These are phyloP conservation scores for Oropetium thomaeum DNA, from an alignment of 176 grass and related monocot genomes.

Conservation along the genomic window DNA sequence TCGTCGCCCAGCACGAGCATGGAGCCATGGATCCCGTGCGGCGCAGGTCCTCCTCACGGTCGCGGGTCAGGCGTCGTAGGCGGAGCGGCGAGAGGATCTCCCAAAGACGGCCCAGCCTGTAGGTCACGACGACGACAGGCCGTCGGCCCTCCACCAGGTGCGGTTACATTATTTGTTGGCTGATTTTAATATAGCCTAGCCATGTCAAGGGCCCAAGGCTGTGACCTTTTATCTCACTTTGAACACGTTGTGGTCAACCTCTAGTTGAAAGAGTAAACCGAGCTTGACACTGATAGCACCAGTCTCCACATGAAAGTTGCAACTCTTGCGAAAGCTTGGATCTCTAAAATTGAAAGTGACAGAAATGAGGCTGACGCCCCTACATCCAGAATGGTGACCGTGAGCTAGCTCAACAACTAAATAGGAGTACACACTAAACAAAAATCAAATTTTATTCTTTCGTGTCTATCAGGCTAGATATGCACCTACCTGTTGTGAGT, in stretches of 20 bases:
- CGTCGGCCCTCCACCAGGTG: too few species aligned
- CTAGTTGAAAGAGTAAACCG: not conserved
- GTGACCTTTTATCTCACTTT: not conserved
- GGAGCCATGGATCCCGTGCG: conserved; percentile 43
- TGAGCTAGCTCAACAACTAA: not conserved
- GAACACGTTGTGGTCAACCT: not conserved
- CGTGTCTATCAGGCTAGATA: not conserved
- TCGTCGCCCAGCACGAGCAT: conserved; percentile 40
- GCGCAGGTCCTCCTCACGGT: conserved; percentile 40
- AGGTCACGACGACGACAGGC: conserved; percentile 37
- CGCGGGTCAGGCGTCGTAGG: conserved; percentile 45
- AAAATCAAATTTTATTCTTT: not conserved
- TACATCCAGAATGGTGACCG: not conserved
- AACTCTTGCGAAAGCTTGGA: not conserved
- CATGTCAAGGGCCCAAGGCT: not conserved
- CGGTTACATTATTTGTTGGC: not conserved
- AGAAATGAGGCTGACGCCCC: not conserved
- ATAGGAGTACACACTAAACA: not conserved
- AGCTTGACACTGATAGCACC: not conserved
- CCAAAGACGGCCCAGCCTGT: conserved; percentile 52
- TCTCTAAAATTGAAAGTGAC: not conserved
- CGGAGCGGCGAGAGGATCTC: conserved; percentile 61
- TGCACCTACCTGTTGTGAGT: not conserved
- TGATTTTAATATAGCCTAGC: not conserved
- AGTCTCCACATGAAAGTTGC: not conserved